These are phyloP conservation scores for Kwoniella europaea DNA, from an alignment of 768 basidiomycete genomes.

Conservation along the genomic window DNA sequence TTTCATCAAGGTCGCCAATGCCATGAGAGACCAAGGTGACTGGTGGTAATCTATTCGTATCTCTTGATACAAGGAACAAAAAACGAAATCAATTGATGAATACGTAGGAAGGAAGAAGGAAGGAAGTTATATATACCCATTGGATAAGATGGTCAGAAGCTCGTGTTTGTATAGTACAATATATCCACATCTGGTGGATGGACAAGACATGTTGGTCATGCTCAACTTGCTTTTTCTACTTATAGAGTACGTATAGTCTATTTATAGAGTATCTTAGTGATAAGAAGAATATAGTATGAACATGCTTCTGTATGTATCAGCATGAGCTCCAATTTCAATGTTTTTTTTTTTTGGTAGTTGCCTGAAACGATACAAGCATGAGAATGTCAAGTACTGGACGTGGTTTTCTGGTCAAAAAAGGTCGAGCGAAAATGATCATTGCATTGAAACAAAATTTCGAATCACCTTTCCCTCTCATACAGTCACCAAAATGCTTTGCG, in stretches of 20 bases:
- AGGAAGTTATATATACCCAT: neutral
- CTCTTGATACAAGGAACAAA: neutral
- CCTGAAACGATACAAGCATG: too few species aligned
- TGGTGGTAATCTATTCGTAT: constrained; percentile 68
- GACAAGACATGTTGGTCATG: too few species aligned
- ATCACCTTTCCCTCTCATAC: too few species aligned
- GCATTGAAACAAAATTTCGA: too few species aligned
- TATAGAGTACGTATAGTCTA: too few species aligned
- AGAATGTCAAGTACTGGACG: too few species aligned
- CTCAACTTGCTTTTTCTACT: too few species aligned
- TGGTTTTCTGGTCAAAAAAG: too few species aligned
- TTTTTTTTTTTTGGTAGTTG: too few species aligned
- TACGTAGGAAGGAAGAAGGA: neutral
- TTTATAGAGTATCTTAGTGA: neutral
- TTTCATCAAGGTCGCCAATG: constrained; percentile 64
- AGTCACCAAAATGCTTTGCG: too few species aligned
- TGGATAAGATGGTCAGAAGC: neutral
- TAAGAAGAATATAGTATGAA: neutral
- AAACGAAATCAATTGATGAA: neutral
- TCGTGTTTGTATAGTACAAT: neutral
- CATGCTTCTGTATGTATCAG: neutral
- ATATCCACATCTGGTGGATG: neutral
- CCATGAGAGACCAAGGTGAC: constrained; percentile 75
- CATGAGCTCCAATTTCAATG: neutral
- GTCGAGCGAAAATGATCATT: too few species aligned